A percentile compares a stretch with the other conserved stretches of the same genome.
These are phyloP conservation scores for Brassica carinata DNA, from an alignment of 345 rosid species.

Conservation along the genomic window DNA sequence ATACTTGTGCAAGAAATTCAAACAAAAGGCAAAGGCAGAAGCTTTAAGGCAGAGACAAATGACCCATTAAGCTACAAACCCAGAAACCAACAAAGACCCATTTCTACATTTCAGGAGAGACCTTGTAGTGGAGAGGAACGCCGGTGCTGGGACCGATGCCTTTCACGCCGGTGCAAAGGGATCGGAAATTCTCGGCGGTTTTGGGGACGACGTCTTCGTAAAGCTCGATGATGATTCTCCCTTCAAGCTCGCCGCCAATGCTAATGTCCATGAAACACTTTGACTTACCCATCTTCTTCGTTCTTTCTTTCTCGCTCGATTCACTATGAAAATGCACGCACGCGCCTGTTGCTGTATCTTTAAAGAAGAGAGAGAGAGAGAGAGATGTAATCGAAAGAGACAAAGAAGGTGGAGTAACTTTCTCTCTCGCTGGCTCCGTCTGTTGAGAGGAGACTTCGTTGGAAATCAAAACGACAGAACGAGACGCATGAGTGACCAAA, in stretches of 20 bases:
- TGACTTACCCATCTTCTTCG: constrained; percentile 52
- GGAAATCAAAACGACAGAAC: constrained; percentile 35
- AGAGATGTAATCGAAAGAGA: constrained; percentile 6
- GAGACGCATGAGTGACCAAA: constrained; percentile 31
- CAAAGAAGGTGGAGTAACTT: constrained; percentile 13
- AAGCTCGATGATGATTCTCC: constrained; percentile 85
- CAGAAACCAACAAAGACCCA: not conserved
- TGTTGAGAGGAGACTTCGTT: constrained; percentile 15
- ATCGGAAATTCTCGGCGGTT: constrained; percentile 91
- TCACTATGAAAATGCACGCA: not conserved
- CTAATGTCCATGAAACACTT: constrained; percentile 83
- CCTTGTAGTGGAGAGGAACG: constrained; percentile 90
- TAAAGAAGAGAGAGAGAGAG: constrained; percentile 3
- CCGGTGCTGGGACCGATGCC: constrained; percentile 81
- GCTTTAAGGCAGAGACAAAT: not conserved
- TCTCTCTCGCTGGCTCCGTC: constrained; percentile 18
- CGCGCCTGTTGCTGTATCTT: not conserved
- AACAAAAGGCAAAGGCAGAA: not conserved
- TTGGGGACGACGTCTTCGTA: constrained; percentile 79
- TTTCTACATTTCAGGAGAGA: constrained; percentile 20
- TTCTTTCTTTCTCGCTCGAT: not conserved
- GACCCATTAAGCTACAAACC: not conserved
- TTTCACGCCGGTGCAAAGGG: constrained; percentile 92
- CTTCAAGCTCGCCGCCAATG: constrained; percentile 92
- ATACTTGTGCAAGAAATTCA: not conserved